A percentile compares a stretch with the other conserved stretches of the same genome.
These are phyloP conservation scores for Nakaseomyces kungkrabaensis DNA, from an alignment of 1,139 yeast genomes.

Conservation along the genomic window DNA sequence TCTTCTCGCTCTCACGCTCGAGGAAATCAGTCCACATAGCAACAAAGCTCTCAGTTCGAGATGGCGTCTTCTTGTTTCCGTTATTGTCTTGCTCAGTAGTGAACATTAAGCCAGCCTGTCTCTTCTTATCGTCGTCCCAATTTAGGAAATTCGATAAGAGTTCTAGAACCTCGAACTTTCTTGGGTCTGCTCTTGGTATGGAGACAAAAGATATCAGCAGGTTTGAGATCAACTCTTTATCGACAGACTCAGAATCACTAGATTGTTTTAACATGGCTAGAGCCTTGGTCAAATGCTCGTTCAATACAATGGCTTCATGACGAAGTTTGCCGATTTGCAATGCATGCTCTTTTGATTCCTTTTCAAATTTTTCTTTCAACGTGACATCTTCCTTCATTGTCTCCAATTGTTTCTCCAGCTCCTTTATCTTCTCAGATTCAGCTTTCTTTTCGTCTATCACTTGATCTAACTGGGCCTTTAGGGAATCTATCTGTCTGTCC, in stretches of 20 bases:
- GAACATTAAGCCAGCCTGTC: conserved; percentile 72
- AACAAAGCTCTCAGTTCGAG: conserved; percentile 59
- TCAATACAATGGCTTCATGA: conserved; percentile 89
- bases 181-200: conserved; percentile 86
- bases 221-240: conserved; percentile 80
- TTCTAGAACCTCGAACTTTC: conserved; percentile 84
- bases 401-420: conserved; percentile 12
- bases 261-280: conserved; percentile 69
- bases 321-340: conserved; percentile 78
- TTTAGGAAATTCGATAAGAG: conserved; percentile 71
- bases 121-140: conserved; percentile 79
- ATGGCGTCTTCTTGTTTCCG: conserved; percentile 22
- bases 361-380: conserved; percentile 33
- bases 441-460: conserved; percentile 12
- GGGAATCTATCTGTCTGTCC: conserved; percentile 14
- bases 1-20: conserved; percentile 56
- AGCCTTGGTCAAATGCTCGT: conserved; percentile 90
- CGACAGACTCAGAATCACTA: conserved; percentile 66
- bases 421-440: conserved; percentile 8
- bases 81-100: conserved; percentile 20
- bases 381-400: conserved; percentile 16
- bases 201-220: conserved; percentile 74
- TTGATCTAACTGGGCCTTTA: conserved; percentile 18
- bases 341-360: conserved; percentile 61
- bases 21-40: conserved; percentile 83